Base-by-base conservation (phyloP, 805 yeast species). In the Yamadazyma scolyti region DNA sequence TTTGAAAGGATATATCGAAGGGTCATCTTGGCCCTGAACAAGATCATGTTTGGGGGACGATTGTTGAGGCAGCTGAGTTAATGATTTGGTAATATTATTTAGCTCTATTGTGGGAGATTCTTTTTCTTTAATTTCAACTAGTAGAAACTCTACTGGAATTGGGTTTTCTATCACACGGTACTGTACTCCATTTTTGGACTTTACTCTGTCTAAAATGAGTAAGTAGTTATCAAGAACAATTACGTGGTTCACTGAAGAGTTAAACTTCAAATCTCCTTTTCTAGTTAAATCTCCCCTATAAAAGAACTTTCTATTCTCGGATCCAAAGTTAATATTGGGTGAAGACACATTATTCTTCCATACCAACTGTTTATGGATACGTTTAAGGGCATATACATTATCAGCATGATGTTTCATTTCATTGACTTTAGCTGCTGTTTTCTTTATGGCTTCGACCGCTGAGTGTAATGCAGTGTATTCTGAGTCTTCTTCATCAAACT, bases 161-260 rank as follows among this genome's bases (percentile, higher is more conserved):
- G 86, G 85, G 25, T 64, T 65, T 43, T 78, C 85, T 8, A 64
- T 48, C 0, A 79, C 67, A 40, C 66, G 46, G 34, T 50, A 61
- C 9, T 39, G 67, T 27, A 37, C 31, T 50, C 66, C 32, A 25
- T 43, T 48, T 19, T 61, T 71, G 26, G 68, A 71, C 6, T 63
- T 61, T 2, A 71, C 53, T 27, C 66, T 67, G 23, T 85, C 80
- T 1, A 85, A 79, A 1, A 86, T 69, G 19, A 86, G 48, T 25
- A 86, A 55, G 44, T 68, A 83, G 46, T 86, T 83, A 48, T 86
- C 95, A 31, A 86, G 56, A 17, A 86, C 56, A 12, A 84, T 73
- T 15, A 82, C 45, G 41, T 74, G 70, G 27, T 56, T 58, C 0
- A 69, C 61, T 6, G 64, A 58, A 23, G 82, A 67, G 23, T 79